A percentile compares a stretch with the other conserved stretches of the same genome.
phyloP scores from a whole-genome alignment of 371 early-diverging fungal genomes.

The Synchytrium microbalum region DNA sequence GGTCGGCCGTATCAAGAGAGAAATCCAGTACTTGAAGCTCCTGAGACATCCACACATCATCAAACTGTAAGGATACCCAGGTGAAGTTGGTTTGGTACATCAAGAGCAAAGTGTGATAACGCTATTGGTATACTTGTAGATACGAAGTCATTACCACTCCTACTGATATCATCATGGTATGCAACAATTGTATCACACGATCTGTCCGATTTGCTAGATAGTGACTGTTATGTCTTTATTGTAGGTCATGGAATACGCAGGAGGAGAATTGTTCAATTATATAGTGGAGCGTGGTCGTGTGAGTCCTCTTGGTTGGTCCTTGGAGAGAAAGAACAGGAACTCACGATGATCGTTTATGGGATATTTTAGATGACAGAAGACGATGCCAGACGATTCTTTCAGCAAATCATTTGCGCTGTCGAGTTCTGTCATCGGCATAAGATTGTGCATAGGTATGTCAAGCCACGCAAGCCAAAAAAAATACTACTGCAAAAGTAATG shows the following conservation, averaged over 20 bases:
- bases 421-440: conserved; percentile 97
- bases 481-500: not conserved
- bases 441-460: conserved; percentile 82
- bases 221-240: not conserved
- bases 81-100: no score
- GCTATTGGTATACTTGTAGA: conserved; percentile 8
- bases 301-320: conserved; percentile 16
- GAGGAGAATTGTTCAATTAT: conserved; percentile 92
- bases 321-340: not conserved
- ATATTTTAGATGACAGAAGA: conserved; percentile 68
- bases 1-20: conserved; percentile 90
- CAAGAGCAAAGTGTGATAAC: conserved; percentile 1
- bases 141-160: conserved; percentile 95
- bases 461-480: not conserved
- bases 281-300: conserved; percentile 90
- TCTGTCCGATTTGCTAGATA: not conserved
- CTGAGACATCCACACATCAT: conserved; percentile 97
- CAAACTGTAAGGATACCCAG: conserved; percentile 60
- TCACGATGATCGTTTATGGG: not conserved
- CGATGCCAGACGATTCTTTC: conserved; percentile 88
- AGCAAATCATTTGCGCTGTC: conserved; percentile 96
- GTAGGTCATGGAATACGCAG: conserved; percentile 87
- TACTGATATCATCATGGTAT: conserved; percentile 89
- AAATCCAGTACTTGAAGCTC: conserved; percentile 91
- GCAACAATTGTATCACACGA: not conserved